These are phyloP conservation scores for Lachnellula willkommii DNA, from an alignment of 2,329 filamentous ascomycete genomes.

Conservation along the genomic window DNA sequence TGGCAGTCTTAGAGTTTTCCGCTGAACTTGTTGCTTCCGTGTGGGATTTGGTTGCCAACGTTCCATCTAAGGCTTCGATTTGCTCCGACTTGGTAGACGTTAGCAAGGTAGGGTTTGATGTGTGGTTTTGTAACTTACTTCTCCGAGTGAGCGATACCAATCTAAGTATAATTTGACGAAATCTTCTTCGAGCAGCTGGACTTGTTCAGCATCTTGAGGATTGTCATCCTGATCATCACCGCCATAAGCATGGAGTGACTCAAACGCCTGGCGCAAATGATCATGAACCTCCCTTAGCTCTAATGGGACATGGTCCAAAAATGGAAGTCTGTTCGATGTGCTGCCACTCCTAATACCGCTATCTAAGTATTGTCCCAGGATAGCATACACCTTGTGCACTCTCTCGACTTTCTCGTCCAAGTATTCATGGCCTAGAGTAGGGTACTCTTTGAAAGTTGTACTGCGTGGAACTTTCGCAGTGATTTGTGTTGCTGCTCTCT, in stretches of 20 bases:
- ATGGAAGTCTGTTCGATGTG: background rate
- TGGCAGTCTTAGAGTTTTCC: background rate
- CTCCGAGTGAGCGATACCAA: background rate
- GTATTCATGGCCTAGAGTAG: background rate
- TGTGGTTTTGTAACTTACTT: background rate
- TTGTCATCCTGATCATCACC: too few species aligned
- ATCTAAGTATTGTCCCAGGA: background rate
- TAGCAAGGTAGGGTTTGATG: background rate
- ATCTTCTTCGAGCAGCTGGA: constrained; percentile 1
- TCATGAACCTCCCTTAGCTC: too few species aligned
- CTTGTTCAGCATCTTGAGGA: background rate
- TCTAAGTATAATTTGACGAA: constrained; percentile 4
- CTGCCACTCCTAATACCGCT: background rate
- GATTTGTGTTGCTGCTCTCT: background rate
- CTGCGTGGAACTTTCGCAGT: background rate
- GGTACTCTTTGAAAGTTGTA: background rate
- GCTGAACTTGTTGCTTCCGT: background rate
- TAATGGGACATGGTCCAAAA: background rate
- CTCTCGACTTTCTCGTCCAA: background rate
- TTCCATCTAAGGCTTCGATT: background rate
- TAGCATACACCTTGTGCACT: background rate
- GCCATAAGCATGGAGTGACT: too few species aligned
- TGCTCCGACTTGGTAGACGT: background rate
- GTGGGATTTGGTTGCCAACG: too few species aligned
- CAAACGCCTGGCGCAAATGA: too few species aligned